phyloP scores from a whole-genome alignment of 108 stramenopile species.

The Seminavis robusta region DNA sequence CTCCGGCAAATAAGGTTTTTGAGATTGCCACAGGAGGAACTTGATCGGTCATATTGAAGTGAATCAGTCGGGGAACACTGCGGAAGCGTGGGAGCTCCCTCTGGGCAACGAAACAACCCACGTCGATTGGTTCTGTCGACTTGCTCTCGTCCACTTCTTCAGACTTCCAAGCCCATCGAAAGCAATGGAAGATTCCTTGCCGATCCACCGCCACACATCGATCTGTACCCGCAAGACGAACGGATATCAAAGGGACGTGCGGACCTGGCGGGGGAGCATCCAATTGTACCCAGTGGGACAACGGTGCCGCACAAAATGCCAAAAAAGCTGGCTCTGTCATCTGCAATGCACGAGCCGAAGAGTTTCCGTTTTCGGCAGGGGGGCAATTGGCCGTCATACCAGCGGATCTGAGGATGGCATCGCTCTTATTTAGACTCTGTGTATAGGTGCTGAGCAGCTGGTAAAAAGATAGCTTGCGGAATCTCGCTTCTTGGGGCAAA shows the following conservation, averaged over 20 bases:
- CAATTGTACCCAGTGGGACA: constrained; percentile 88
- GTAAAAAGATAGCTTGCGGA: constrained; percentile 36
- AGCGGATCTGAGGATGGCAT: too few species aligned
- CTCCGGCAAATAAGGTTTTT: constrained; percentile 83
- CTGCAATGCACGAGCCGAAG: background rate
- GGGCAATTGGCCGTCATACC: background rate
- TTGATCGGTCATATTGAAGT: constrained; percentile 19
- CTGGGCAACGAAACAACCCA: constrained; percentile 85
- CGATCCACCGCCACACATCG: constrained; percentile 84
- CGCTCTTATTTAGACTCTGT: constrained; percentile 14
- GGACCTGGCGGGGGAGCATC: constrained; percentile 89
- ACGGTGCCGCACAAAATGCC: constrained; percentile 80
- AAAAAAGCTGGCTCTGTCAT: constrained; percentile 41
- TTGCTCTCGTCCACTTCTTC: constrained; percentile 43
- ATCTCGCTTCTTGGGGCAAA: constrained; percentile 16
- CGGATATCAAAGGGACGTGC: constrained; percentile 68
- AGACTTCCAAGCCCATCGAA: constrained; percentile 87
- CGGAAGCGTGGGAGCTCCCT: constrained; percentile 83
- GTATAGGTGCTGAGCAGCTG: constrained; percentile 48
- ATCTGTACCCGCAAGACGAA: constrained; percentile 74
- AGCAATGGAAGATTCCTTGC: constrained; percentile 86
- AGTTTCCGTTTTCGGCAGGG: background rate
- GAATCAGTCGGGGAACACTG: constrained; percentile 69
- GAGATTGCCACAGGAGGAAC: constrained; percentile 61
- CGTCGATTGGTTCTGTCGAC: constrained; percentile 38